phyloP scores from a whole-genome alignment of 441 rosid genomes.

The Melastoma candidum region DNA sequence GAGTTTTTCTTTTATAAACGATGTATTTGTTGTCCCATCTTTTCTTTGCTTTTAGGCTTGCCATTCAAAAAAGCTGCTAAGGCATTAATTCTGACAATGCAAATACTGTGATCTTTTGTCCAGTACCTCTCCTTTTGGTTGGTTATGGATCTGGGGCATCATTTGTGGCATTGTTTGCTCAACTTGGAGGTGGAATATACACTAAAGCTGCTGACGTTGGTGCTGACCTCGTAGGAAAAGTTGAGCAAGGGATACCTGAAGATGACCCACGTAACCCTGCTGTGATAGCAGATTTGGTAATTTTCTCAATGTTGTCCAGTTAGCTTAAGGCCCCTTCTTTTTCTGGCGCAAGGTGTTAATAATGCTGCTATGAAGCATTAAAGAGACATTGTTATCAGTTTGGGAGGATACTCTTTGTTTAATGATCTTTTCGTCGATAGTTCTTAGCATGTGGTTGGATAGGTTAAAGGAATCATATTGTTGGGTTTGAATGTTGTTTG shows the following conservation, averaged over 20 bases:
- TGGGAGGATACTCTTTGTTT: too few species aligned
- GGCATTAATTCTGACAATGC: too few species aligned
- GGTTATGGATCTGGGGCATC: conserved; percentile 99
- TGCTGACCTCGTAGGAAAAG: conserved; percentile 98
- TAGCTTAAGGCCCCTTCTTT: conserved; percentile 1
- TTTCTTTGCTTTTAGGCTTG: too few species aligned
- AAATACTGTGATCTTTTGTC: conserved; percentile 12
- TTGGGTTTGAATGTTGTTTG: too few species aligned
- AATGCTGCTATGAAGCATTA: too few species aligned
- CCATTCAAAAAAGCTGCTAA: too few species aligned
- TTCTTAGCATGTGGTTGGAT: too few species aligned
- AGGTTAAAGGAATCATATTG: too few species aligned
- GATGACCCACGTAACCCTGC: conserved; percentile 99
- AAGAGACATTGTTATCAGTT: too few species aligned
- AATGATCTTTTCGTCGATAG: too few species aligned
- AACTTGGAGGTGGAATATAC: conserved; percentile 98
- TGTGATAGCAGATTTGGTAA: conserved; percentile 97
- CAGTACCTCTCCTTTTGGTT: conserved; percentile 98
- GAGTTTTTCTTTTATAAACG: too few species aligned
- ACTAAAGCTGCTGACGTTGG: conserved; percentile 99
- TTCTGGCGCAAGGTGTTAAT: background rate
- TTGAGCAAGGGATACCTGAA: conserved; percentile 98
- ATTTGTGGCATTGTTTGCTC: conserved; percentile 98
- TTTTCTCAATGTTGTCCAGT: background rate
- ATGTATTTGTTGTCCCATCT: too few species aligned